A percentile compares a stretch with the other conserved stretches of the same genome.
phyloP scores from a whole-genome alignment of 1,139 yeast species.

The Yamadazyma membranifaciens region DNA sequence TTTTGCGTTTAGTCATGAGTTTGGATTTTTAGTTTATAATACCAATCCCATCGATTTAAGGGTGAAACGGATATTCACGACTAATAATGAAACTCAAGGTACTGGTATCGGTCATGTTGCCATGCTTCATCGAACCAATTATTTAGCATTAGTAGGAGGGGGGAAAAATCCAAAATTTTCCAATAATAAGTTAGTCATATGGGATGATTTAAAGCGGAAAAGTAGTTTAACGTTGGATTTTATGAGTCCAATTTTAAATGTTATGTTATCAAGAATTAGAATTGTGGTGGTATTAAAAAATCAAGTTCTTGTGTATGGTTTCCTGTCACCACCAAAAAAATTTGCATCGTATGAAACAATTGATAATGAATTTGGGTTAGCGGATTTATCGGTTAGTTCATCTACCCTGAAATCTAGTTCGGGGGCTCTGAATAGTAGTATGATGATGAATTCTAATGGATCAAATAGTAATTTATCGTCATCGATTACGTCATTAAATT shows the following conservation, averaged over 20 bases:
- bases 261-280: slow-evolving; percentile 69
- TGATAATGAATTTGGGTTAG: slow-evolving; percentile 66
- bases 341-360: slow-evolving; percentile 71
- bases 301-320: slow-evolving; percentile 73
- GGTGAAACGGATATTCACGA: slow-evolving; percentile 58
- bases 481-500: slow-evolving; percentile 17
- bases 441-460: slow-evolving; percentile 5
- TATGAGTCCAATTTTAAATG: slow-evolving; percentile 69
- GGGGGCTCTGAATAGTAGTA: slow-evolving; percentile 1
- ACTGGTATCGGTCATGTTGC: slow-evolving; percentile 73
- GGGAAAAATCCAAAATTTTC: slow-evolving; percentile 79
- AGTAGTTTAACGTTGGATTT: slow-evolving; percentile 77
- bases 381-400: slow-evolving; percentile 52
- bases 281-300: slow-evolving; percentile 69
- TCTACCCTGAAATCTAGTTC: neutral
- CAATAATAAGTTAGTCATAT: slow-evolving; percentile 71
- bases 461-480: slow-evolving; percentile 13
- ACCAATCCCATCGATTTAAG: slow-evolving; percentile 83
- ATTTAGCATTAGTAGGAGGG: slow-evolving; percentile 86
- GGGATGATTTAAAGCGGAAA: slow-evolving; percentile 87
- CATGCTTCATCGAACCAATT: slow-evolving; percentile 89
- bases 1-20: slow-evolving; percentile 79
- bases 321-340: slow-evolving; percentile 73
- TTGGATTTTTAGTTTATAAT: slow-evolving; percentile 84
- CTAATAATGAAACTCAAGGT: slow-evolving; percentile 19